A percentile compares a stretch with the other conserved stretches of the same genome.
Conservation (phyloP, 768 basidiomycete genomes). For the Imleria badia region DNA sequence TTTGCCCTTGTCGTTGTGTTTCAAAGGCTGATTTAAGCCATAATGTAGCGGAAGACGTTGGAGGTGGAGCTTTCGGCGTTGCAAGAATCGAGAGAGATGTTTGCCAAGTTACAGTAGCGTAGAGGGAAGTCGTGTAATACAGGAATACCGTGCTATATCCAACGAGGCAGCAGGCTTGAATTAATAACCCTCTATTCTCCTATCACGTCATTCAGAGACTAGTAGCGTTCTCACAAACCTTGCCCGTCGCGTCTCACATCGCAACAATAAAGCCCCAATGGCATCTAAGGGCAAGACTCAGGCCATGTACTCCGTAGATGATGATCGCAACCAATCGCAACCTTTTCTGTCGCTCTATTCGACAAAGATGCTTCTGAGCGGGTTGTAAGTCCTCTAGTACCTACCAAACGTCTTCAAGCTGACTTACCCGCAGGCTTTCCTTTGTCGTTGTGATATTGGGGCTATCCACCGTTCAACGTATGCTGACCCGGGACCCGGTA, state of each 20-base stretch:
- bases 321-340: no score
- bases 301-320: no score
- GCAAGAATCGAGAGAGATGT: conserved; percentile 72
- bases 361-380: background rate
- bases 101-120: conserved; percentile 57
- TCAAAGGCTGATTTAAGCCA: background rate
- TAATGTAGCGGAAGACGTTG: conserved; percentile 35
- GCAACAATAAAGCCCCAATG: no score
- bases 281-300: no score
- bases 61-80: conserved; percentile 80
- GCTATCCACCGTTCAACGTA: background rate
- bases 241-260: no score
- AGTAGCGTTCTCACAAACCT: no score
- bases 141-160: background rate
- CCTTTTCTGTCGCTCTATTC: background rate
- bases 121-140: background rate
- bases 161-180: no score
- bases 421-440: background rate
- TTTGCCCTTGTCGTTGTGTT: background rate
- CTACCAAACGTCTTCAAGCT: background rate
- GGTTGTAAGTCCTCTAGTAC: background rate
- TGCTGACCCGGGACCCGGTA: background rate
- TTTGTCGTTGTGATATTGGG: background rate
- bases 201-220: no score
- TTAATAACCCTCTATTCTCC: no score